Evolutionary conservation across 2,329 filamentous ascomycete genomes (phyloP), one percentile per base, ranked within the genome.

Genomic region (Fusarium musae): DNA sequence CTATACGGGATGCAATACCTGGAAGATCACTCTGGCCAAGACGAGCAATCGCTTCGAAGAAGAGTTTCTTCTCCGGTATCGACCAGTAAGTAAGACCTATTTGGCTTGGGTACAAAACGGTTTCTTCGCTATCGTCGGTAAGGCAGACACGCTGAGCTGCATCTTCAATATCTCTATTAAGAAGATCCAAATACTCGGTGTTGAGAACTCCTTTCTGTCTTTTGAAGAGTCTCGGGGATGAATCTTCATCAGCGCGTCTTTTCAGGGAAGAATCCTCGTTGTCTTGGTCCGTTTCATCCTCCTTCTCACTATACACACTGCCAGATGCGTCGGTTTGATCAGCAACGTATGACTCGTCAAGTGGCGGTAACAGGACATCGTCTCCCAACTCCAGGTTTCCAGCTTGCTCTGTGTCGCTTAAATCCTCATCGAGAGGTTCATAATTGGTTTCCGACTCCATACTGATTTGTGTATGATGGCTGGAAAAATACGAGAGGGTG

Each of bases 21-120:
- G 82, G 82, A 2, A 92, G 76, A 69, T 94, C 85, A 74, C 90
- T 87, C 58, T 84, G 87, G 0, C 94, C 94, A 5, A 92, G 85
- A 1, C 88, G 88, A 3, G 87, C 85, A 6, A 97, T 80, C 0
- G 89, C 87, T 19, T 88, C 84, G 79, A 94, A 97, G 65, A 97
- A 88, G 0, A 84, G 75, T 3, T 87, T 84, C 79, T 97, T 97
- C 78, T 98, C 95, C 2, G 83, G 75, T 0, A 87, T 69, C 1
- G 88, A 91, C 96, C 96, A 98, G 16, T 82, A 74, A 2, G 91
- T 90, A 32, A 90, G 85, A 28, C 94, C 95, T 57, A 95, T 83
- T 76, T 94, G 93, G 87, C 40, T 83, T 57, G 53, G 80, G 66
- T 82, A 76, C 63, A 75, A 44, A 9, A 86, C 78, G 21, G 49